Conservation (phyloP, 176 grass and related monocot genomes). For the Rhynchospora tenuis region DNA sequence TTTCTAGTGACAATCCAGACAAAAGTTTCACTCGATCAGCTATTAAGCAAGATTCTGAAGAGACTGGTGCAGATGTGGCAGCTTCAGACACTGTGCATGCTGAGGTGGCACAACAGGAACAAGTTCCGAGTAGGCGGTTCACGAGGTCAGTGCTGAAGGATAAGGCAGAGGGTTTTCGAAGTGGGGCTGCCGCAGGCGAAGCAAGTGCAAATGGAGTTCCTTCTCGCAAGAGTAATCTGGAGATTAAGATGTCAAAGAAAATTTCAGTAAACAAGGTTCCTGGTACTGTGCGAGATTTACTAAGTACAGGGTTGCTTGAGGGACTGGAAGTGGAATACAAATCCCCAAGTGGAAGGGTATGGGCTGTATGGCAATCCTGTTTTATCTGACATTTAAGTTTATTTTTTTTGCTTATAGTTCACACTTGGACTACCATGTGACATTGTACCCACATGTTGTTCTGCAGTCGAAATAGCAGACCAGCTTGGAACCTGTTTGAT, state of each 20-base stretch:
- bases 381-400: not conserved
- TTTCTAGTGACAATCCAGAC: not conserved
- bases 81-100: not conserved
- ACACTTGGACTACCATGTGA: not conserved
- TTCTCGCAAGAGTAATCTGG: slow-evolving; percentile 34
- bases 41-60: not conserved
- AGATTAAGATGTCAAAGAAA: slow-evolving; percentile 59
- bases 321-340: slow-evolving; percentile 81
- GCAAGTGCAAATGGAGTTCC: not conserved
- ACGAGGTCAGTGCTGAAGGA: slow-evolving; percentile 39
- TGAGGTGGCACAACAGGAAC: slow-evolving; percentile 20
- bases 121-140: slow-evolving; percentile 36
- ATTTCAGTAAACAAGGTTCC: slow-evolving; percentile 41
- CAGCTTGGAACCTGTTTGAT: not conserved
- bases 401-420: not conserved
- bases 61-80: not conserved
- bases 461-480: not conserved
- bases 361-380: slow-evolving; percentile 30
- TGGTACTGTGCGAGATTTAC: slow-evolving; percentile 58
- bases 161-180: not conserved
- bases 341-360: slow-evolving; percentile 65
- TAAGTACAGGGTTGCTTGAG: slow-evolving; percentile 78
- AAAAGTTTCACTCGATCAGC: not conserved
- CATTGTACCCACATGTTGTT: not conserved
- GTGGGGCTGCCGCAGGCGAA: not conserved